These are phyloP conservation scores for Pythium dissotocum DNA, from an alignment of 352 stramenopile species.

Conservation along the genomic window DNA sequence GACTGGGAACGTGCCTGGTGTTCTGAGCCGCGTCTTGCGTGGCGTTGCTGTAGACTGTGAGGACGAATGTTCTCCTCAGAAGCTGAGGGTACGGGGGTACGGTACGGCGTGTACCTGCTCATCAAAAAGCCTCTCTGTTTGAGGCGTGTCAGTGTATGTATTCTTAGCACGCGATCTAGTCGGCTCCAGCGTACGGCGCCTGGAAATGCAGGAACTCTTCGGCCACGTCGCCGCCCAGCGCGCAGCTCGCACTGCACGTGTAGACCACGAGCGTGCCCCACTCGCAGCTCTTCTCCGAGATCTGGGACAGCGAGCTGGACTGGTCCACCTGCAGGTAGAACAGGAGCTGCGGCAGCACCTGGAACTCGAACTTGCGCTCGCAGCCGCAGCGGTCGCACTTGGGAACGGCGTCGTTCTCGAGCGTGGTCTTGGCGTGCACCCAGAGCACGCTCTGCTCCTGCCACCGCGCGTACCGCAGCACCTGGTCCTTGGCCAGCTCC, in stretches of 20 bases:
- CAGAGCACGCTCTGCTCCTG: slow-evolving; percentile 83
- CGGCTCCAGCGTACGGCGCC: slow-evolving; percentile 53
- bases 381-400: slow-evolving; percentile 81
- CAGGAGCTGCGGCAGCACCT: slow-evolving; percentile 94
- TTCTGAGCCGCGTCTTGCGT: neutral
- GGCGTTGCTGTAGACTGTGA: neutral
- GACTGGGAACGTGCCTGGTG: neutral
- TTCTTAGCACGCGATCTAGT: slow-evolving; percentile 24
- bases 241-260: slow-evolving; percentile 91
- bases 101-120: neutral
- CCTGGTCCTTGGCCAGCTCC: slow-evolving; percentile 80
- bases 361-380: slow-evolving; percentile 92
- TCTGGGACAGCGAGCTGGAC: slow-evolving; percentile 50
- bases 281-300: slow-evolving; percentile 72
- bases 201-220: slow-evolving; percentile 85
- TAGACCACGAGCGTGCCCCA: slow-evolving; percentile 93
- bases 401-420: slow-evolving; percentile 46
- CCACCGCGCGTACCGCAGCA: slow-evolving; percentile 91
- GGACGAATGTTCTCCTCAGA: slow-evolving; percentile 9
- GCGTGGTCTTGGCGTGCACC: slow-evolving; percentile 71
- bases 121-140: neutral
- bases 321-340: slow-evolving; percentile 90
- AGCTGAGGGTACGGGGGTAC: slow-evolving; percentile 7
- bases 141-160: neutral
- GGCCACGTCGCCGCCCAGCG: slow-evolving; percentile 42